Conservation (phyloP, 768 basidiomycete genomes). For the Boletus rubroflammeus region DNA sequence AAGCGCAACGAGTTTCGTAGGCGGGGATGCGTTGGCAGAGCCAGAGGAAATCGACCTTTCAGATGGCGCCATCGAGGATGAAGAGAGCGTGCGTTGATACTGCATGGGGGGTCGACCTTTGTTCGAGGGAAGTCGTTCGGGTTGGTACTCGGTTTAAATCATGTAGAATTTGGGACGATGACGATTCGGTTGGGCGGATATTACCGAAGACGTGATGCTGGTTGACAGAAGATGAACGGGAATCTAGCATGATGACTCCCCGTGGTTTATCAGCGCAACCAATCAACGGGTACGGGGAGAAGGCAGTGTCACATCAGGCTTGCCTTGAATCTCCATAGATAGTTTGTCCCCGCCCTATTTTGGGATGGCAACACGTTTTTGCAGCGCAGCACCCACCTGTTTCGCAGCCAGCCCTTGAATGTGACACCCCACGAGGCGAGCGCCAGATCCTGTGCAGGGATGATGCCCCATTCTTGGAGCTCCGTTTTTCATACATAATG, state of each 20-base stretch:
- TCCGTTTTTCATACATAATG: slow-evolving; percentile 31
- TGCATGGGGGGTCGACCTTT: slow-evolving; percentile 24
- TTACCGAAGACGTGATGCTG: slow-evolving; percentile 34
- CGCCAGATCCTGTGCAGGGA: slow-evolving; percentile 22
- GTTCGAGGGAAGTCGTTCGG: slow-evolving; percentile 8
- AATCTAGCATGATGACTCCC: slow-evolving; percentile 32
- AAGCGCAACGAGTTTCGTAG: slow-evolving; percentile 27
- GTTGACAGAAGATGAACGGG: slow-evolving; percentile 31
- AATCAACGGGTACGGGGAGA: slow-evolving; percentile 30
- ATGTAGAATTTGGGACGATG: slow-evolving; percentile 21
- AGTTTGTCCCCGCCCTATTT: slow-evolving; percentile 23
- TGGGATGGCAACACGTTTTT: slow-evolving; percentile 31
- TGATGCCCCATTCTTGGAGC: slow-evolving; percentile 22
- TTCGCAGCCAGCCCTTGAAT: slow-evolving; percentile 16
- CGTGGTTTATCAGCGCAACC: slow-evolving; percentile 31
- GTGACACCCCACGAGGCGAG: slow-evolving; percentile 30
- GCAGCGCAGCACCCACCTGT: slow-evolving; percentile 33
- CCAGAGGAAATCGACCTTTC: slow-evolving; percentile 33
- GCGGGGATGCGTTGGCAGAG: slow-evolving; percentile 31
- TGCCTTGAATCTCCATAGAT: slow-evolving; percentile 18
- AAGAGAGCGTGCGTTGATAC: slow-evolving; percentile 29
- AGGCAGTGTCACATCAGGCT: slow-evolving; percentile 29
- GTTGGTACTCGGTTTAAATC: slow-evolving; percentile 24
- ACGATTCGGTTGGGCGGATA: slow-evolving; percentile 28
- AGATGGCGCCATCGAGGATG: slow-evolving; percentile 32